These are phyloP conservation scores for Funneliformis geosporum DNA, from an alignment of 192 early-diverging fungal genomes.

Conservation along the genomic window DNA sequence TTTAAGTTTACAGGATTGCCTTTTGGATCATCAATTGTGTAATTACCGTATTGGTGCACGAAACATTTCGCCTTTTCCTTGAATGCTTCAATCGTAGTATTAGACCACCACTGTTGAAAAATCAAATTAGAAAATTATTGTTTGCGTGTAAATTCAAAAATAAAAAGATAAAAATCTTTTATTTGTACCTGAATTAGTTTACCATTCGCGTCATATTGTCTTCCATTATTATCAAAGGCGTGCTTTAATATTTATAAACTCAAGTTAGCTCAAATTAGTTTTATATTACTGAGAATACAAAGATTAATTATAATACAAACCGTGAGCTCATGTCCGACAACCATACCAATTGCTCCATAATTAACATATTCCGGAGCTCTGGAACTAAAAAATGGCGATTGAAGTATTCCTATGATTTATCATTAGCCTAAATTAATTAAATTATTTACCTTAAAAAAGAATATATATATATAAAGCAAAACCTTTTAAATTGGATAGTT, in stretches of 20 bases:
- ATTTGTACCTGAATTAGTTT: conserved; percentile 40
- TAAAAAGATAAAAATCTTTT: not conserved
- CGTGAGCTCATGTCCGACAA: conserved; percentile 77
- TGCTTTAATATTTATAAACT: conserved; percentile 44
- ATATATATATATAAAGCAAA: not conserved
- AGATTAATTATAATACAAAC: conserved; percentile 33
- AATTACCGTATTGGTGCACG: conserved; percentile 63
- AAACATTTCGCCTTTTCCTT: conserved; percentile 60
- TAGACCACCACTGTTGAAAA: conserved; percentile 69
- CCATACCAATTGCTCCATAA: conserved; percentile 67
- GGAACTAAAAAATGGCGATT: conserved; percentile 62
- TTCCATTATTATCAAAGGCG: conserved; percentile 67
- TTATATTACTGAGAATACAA: not conserved
- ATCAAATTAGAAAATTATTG: not conserved
- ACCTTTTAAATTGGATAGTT: not conserved
- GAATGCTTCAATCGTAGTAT: conserved; percentile 57
- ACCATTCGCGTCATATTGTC: conserved; percentile 58
- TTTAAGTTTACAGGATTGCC: conserved; percentile 48
- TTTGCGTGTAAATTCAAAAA: not conserved
- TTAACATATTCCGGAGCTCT: conserved; percentile 61
- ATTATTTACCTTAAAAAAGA: not conserved
- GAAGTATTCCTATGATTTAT: conserved; percentile 47
- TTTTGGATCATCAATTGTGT: conserved; percentile 46
- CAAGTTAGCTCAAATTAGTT: not conserved
- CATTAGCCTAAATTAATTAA: not conserved